A percentile compares a stretch with the other conserved stretches of the same genome.
These are phyloP conservation scores for Ziziphus jujuba DNA, from an alignment of 306 rosid genomes.

Conservation along the genomic window DNA sequence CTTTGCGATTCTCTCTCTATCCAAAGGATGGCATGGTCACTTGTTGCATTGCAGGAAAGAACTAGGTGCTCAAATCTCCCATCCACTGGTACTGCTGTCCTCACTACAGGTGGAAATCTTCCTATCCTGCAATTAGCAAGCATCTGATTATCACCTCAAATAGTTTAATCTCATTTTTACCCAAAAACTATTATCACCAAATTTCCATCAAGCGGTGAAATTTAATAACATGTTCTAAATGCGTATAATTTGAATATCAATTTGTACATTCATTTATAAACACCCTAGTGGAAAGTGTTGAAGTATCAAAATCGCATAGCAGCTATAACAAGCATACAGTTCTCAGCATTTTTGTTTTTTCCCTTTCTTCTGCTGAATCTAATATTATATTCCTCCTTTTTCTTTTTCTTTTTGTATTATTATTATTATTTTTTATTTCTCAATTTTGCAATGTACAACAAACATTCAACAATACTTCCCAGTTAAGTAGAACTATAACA, in stretches of 20 bases:
- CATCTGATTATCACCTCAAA: slow-evolving; percentile 13
- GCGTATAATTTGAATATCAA: no score
- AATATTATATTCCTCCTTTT: not conserved
- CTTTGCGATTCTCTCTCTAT: slow-evolving; percentile 80
- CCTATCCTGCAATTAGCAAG: slow-evolving; percentile 58
- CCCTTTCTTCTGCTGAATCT: not conserved
- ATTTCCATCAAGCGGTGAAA: not conserved
- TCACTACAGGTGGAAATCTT: slow-evolving; percentile 88
- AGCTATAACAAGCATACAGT: not conserved
- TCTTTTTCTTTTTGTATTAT: not conserved
- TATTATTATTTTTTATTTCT: not conserved
- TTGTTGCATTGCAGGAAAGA: slow-evolving; percentile 82
- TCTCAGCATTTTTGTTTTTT: not conserved
- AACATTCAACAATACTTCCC: not conserved
- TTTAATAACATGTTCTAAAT: not conserved
- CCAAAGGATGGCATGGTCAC: slow-evolving; percentile 92
- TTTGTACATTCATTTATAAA: no score
- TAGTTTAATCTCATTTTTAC: slow-evolving; percentile 15
- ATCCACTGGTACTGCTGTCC: slow-evolving; percentile 97
- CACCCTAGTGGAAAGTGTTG: no score
- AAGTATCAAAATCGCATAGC: no score
- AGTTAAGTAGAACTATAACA: not conserved
- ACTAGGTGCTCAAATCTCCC: slow-evolving; percentile 94
- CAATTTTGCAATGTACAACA: not conserved
- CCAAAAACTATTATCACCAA: not conserved